phyloP scores from a whole-genome alignment of 208 protist genomes.

The Acanthamoeba royreba region DNA sequence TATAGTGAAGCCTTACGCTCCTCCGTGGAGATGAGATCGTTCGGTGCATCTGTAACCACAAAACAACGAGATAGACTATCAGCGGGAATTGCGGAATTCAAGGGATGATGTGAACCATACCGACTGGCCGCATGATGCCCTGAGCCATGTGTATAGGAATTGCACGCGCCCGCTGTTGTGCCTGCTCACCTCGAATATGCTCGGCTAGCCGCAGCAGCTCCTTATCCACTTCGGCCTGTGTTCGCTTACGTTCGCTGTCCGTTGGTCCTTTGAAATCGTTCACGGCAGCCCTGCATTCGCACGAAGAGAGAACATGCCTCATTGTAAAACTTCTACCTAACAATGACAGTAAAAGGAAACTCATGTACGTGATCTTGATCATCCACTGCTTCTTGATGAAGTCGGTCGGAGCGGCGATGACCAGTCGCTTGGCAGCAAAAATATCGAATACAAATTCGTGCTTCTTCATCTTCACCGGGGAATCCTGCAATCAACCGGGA shows the following conservation, averaged over 20 bases:
- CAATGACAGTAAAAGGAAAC: not conserved
- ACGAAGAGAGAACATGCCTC: not conserved
- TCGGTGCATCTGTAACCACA: not conserved
- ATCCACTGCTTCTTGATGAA: not conserved
- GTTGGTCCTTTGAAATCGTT: not conserved
- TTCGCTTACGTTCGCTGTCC: not conserved
- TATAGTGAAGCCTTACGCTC: not conserved
- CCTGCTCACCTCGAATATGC: not conserved
- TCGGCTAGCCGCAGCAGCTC: not conserved
- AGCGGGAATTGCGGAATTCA: not conserved
- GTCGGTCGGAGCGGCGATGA: not conserved
- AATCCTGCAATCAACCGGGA: not conserved
- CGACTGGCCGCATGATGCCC: not conserved
- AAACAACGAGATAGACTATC: not conserved
- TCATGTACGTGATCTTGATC: not conserved
- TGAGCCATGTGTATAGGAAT: conserved; percentile 1
- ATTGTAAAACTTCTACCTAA: not conserved
- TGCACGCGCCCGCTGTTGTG: not conserved
- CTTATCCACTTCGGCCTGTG: conserved; percentile 7
- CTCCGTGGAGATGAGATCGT: not conserved
- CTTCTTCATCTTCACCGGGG: not conserved
- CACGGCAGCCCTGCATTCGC: not conserved
- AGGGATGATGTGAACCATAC: not conserved
- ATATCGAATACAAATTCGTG: not conserved
- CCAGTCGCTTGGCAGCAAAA: not conserved